Conservation (phyloP, 441 rosid species). For the Breynia disticha region DNA sequence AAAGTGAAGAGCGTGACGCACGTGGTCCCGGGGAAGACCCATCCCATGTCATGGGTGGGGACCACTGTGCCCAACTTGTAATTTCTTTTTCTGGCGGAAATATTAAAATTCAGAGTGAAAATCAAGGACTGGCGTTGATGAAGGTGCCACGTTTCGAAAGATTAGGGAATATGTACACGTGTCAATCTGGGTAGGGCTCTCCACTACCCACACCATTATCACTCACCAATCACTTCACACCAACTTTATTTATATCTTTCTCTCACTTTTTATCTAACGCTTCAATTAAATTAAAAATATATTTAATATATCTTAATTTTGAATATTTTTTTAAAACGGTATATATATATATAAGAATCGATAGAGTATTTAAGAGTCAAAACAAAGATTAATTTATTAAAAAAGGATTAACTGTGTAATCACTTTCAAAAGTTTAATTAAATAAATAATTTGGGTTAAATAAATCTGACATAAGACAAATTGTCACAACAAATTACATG, state of each 20-base stretch:
- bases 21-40: conserved; percentile 10
- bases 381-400: too few relatives aligned
- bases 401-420: too few relatives aligned
- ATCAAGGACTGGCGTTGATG: not conserved
- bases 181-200: conserved; percentile 17
- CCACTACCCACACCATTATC: conserved; percentile 2
- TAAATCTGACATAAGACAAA: too few relatives aligned
- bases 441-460: too few relatives aligned
- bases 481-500: too few relatives aligned
- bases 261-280: not conserved
- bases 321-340: too few relatives aligned
- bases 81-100: not conserved
- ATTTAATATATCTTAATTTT: too few relatives aligned
- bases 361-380: too few relatives aligned
- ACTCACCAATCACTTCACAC: conserved; percentile 6
- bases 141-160: conserved; percentile 16
- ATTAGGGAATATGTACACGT: not conserved
- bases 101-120: not conserved
- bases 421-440: too few relatives aligned
- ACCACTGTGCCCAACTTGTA: not conserved
- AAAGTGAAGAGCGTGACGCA: conserved; percentile 5
- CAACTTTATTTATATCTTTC: conserved; percentile 3
- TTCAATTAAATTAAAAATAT: too few relatives aligned
- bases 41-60: conserved; percentile 1
- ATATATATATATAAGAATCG: too few relatives aligned